These are phyloP conservation scores for Annulohypoxylon moriforme DNA, from an alignment of 495 filamentous ascomycete species.

Conservation along the genomic window DNA sequence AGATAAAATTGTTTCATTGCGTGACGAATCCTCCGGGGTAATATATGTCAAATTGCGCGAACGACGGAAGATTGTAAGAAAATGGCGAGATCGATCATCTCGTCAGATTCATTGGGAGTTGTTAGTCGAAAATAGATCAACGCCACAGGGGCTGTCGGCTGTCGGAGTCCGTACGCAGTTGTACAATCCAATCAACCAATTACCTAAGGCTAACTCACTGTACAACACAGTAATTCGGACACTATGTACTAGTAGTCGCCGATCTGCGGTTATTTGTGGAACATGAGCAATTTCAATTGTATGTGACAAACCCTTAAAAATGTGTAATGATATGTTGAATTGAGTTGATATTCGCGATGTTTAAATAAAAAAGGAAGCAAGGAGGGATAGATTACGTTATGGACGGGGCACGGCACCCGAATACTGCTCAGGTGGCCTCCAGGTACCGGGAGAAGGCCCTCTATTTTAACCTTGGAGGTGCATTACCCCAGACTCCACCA, in stretches of 20 bases:
- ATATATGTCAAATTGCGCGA: constrained; percentile 26
- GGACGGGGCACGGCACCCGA: constrained; percentile 14
- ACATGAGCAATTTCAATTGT: not conserved
- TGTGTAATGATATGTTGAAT: not conserved
- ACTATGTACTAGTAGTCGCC: constrained; percentile 14
- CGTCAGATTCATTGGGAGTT: constrained; percentile 3
- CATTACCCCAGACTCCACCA: constrained; percentile 41
- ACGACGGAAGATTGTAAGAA: constrained; percentile 31
- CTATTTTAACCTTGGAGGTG: constrained; percentile 32
- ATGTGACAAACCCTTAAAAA: not conserved
- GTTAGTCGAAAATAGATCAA: constrained; percentile 3
- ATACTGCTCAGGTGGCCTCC: constrained; percentile 1
- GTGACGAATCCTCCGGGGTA: constrained; percentile 22
- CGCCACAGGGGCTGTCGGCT: constrained; percentile 39
- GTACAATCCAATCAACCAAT: constrained; percentile 7
- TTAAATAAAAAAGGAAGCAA: not conserved
- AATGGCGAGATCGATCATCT: constrained; percentile 37
- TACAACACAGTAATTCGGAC: constrained; percentile 11
- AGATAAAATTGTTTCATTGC: constrained; percentile 23
- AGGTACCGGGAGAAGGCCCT: constrained; percentile 22
- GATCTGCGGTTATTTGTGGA: not conserved
- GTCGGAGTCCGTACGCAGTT: constrained; percentile 27
- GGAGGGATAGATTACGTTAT: constrained; percentile 7
- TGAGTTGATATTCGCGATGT: not conserved
- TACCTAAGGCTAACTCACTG: constrained; percentile 20